phyloP scores from a whole-genome alignment of 164 flowering plant genomes.

The Umbilicus rupestris region DNA sequence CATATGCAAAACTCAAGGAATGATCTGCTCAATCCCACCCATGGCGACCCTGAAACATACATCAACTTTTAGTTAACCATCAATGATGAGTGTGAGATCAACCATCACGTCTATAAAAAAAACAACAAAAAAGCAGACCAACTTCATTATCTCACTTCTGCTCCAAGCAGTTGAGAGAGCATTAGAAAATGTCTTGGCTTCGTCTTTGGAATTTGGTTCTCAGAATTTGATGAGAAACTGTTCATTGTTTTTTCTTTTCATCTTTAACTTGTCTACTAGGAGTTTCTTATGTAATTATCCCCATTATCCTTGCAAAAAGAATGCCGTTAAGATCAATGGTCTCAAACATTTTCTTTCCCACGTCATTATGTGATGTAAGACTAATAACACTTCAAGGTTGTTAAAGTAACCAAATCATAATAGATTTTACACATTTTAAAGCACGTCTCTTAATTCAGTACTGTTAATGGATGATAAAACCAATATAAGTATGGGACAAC shows the following conservation, averaged over 20 bases:
- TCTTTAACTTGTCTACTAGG: too few relatives aligned
- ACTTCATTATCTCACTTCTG: too few relatives aligned
- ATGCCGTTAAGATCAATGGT: background rate
- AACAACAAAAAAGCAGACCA: too few relatives aligned
- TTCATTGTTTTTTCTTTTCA: too few relatives aligned
- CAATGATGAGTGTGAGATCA: background rate
- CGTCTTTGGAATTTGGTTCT: too few relatives aligned
- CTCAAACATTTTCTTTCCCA: background rate
- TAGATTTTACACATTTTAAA: too few relatives aligned
- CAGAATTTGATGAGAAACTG: too few relatives aligned
- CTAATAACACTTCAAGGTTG: background rate
- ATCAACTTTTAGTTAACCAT: background rate
- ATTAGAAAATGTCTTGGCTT: too few relatives aligned
- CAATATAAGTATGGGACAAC: background rate
- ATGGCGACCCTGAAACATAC: slow-evolving; percentile 47
- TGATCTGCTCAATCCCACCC: slow-evolving; percentile 55
- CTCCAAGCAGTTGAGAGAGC: too few relatives aligned
- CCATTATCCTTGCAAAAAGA: background rate
- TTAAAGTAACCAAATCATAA: background rate
- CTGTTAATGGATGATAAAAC: background rate
- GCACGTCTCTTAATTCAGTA: too few relatives aligned
- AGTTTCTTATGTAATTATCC: too few relatives aligned
- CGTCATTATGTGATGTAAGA: background rate
- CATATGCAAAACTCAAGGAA: slow-evolving; percentile 66
- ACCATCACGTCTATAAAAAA: too few relatives aligned